A percentile compares a stretch with the other conserved stretches of the same genome.
phyloP scores from a whole-genome alignment of 495 filamentous ascomycete species.

The Trichoderma reesei region DNA sequence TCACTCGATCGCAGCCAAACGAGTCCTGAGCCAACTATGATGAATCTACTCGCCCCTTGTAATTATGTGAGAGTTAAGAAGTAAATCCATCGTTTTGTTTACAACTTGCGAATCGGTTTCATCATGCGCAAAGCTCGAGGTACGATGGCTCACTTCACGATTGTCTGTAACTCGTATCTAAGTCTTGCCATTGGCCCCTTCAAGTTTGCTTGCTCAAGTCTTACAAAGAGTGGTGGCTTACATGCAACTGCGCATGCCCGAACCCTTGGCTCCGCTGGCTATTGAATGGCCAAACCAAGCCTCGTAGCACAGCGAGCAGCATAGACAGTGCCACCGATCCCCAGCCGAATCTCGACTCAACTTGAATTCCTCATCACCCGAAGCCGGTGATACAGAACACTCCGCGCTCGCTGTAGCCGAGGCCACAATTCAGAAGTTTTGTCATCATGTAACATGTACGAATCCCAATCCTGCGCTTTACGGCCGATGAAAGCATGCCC shows the following conservation, averaged over 20 bases:
- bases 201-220: background rate
- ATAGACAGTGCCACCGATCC: background rate
- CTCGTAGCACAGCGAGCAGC: background rate
- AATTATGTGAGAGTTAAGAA: too few relatives aligned
- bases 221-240: background rate
- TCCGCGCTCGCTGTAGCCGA: background rate
- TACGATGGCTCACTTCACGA: too few relatives aligned
- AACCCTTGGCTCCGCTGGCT: background rate
- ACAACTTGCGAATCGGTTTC: too few relatives aligned
- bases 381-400: background rate
- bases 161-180: too few relatives aligned
- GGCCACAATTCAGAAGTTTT: background rate
- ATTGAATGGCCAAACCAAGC: background rate
- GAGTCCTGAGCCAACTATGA: too few relatives aligned
- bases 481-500: background rate
- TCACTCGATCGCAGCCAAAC: too few relatives aligned
- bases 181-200: too few relatives aligned
- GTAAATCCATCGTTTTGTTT: too few relatives aligned
- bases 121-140: too few relatives aligned
- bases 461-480: background rate
- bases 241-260: background rate
- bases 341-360: background rate
- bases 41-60: too few relatives aligned
- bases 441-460: background rate
- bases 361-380: background rate